Percentiles rank a stretch among this genome's conserved stretches.
Conservation (phyloP, 352 stramenopile species). For the Phytophthora hibernalis region DNA sequence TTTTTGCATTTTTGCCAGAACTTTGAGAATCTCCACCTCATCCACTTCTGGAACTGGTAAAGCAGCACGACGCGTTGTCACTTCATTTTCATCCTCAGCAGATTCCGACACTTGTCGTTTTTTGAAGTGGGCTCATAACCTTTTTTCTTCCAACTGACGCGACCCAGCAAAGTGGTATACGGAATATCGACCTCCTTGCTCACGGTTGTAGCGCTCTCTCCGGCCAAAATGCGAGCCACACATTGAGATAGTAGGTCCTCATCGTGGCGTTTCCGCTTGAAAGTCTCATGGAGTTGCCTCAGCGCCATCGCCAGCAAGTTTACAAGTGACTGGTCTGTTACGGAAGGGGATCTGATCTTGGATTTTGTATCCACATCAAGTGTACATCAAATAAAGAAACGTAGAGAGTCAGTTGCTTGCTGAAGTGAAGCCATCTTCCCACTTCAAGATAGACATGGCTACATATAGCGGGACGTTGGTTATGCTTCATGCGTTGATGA, state of each 20-base stretch:
- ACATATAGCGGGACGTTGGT: constrained; percentile 24
- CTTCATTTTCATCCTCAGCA: not conserved
- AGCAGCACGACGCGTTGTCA: not conserved
- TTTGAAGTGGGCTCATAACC: constrained; percentile 17
- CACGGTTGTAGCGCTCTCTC: constrained; percentile 21
- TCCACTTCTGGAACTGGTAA: constrained; percentile 7
- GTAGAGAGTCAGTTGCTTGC: constrained; percentile 1
- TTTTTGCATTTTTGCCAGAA: constrained; percentile 24
- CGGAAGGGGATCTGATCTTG: not conserved
- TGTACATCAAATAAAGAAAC: constrained; percentile 6
- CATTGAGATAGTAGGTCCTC: constrained; percentile 24
- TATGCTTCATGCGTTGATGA: constrained; percentile 7
- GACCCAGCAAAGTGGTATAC: constrained; percentile 28
- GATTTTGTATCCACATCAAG: constrained; percentile 4
- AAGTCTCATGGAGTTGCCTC: constrained; percentile 1
- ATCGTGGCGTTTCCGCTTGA: constrained; percentile 26
- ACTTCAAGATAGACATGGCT: constrained; percentile 15
- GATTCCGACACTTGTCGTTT: constrained; percentile 10
- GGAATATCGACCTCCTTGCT: constrained; percentile 20
- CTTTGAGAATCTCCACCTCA: constrained; percentile 13
- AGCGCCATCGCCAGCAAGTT: constrained; percentile 1
- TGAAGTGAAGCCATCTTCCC: not conserved
- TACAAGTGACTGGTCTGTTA: constrained; percentile 6
- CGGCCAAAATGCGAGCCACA: constrained; percentile 20
- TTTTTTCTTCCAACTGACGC: constrained; percentile 27